These are phyloP conservation scores for Pyrus hybrid DNA, from an alignment of 331 rosid genomes.

Conservation along the genomic window DNA sequence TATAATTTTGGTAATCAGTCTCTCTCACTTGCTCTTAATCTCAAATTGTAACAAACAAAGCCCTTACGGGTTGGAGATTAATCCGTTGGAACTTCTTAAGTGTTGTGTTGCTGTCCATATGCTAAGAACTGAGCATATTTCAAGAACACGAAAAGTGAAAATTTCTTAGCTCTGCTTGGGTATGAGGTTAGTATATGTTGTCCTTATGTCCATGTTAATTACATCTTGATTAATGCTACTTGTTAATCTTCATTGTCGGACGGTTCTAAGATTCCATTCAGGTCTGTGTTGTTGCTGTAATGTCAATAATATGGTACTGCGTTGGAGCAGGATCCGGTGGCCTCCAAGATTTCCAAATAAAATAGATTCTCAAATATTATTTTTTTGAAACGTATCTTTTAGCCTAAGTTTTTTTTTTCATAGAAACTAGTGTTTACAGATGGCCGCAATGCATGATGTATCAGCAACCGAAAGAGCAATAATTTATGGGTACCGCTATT, in stretches of 20 bases:
- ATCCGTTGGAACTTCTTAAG: constrained; percentile 49
- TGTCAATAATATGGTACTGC: constrained; percentile 52
- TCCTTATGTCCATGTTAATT: neutral
- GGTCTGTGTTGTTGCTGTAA: constrained; percentile 53
- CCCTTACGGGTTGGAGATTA: constrained; percentile 58
- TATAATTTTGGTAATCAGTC: neutral
- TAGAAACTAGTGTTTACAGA: constrained; percentile 18
- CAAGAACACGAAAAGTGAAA: constrained; percentile 50
- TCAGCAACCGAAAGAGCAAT: constrained; percentile 76
- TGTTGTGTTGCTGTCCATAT: constrained; percentile 63
- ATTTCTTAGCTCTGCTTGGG: constrained; percentile 62
- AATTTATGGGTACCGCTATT: neutral
- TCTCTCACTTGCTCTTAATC: neutral
- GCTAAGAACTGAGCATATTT: constrained; percentile 68
- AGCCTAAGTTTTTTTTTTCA: neutral
- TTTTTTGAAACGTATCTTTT: neutral
- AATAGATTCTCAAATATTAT: neutral
- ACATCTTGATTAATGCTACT: neutral
- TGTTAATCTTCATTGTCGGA: neutral
- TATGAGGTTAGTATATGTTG: constrained; percentile 47
- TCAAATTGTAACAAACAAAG: neutral
- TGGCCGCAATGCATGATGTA: constrained; percentile 71
- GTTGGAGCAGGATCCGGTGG: constrained; percentile 40
- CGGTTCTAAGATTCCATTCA: constrained; percentile 8
- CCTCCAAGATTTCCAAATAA: constrained; percentile 1